Base-by-base conservation (phyloP, 176 grass and related monocot genomes). In the Rhynchospora breviuscula region DNA sequence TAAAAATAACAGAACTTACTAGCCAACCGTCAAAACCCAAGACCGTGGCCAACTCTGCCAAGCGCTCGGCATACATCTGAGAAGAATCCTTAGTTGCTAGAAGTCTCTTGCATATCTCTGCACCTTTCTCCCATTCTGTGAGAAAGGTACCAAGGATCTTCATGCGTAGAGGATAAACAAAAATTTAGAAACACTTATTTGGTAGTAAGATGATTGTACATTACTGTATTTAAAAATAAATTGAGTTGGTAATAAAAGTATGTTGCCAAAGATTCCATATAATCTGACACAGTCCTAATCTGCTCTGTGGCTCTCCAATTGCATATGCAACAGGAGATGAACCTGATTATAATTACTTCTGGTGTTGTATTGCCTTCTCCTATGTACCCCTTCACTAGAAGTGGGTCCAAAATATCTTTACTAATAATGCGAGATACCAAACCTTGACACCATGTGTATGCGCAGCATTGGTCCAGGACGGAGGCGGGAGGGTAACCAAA, bases 11-110 rank as follows among this genome's bases (percentile, higher is more conserved):
- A 29, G 21, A 64, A 71, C 90, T 87, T 94, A 98, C 92, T 79
- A 94, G 92, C 95, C 95, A 98, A 25, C 95, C 95, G 77, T 98
- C 95, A 56, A 98, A 98, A 25, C 95, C 88, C 83, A 95, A 83
- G 12, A 44, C 23, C 48, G 44, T 61, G 84, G 95, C 91, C 52
- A 98, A 81, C 80, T 98, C 92, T 51, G 95, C 61, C 57, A 98
- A 80, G 45, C 89, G 91, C 33, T 93, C 83, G 1, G 95, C 95
- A 85, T 95, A 95, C 90, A 95, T 90, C 70, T 84, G 86, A 8
- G 95, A 87, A 83, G 92, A 93, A 49, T 64, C 88, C 86, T 98
- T 63, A 19, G 91, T 89, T 2, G 63, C 86, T 25, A 98, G 81
- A 89, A 98, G 87, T 85, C 84, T 92, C 31, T 89, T 81, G 70